Conservation (phyloP, 2,329 filamentous ascomycete genomes). For the Calonectria ilicicola region DNA sequence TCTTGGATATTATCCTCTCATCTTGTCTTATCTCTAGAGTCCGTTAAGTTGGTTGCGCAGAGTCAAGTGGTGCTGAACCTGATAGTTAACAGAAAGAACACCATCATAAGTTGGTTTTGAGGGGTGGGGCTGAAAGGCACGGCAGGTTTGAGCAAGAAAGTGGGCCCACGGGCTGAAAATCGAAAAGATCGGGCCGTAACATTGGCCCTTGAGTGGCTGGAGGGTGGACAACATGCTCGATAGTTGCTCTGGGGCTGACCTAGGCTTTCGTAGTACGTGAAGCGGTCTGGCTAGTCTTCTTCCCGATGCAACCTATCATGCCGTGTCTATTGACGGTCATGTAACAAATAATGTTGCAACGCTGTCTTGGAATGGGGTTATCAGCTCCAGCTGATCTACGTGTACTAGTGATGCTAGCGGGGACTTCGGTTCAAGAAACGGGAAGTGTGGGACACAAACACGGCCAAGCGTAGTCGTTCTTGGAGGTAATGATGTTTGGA, state of each 20-base stretch:
- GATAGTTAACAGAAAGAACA: background rate
- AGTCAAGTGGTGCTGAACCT: background rate
- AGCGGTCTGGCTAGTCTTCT: background rate
- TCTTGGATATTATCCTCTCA: too few relatives aligned
- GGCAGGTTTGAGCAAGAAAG: background rate
- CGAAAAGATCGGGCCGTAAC: background rate
- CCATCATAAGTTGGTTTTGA: background rate
- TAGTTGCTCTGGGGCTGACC: background rate
- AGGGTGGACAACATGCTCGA: background rate
- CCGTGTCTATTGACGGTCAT: background rate
- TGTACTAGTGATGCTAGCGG: background rate
- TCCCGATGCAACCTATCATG: background rate
- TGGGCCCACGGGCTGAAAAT: background rate
- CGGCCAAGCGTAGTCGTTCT: fast-evolving
- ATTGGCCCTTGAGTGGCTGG: background rate
- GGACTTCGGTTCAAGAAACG: background rate
- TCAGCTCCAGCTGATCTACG: background rate
- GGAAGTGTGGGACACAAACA: background rate
- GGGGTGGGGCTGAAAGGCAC: background rate
- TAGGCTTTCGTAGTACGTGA: background rate
- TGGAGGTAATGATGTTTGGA: too few relatives aligned
- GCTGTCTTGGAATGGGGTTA: background rate
- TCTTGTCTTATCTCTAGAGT: too few relatives aligned
- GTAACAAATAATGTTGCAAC: background rate
- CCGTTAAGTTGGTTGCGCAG: too few relatives aligned